Evolutionary conservation across 371 early-diverging fungal species (phyloP).

Genomic region (Zychaea mexicana): DNA sequence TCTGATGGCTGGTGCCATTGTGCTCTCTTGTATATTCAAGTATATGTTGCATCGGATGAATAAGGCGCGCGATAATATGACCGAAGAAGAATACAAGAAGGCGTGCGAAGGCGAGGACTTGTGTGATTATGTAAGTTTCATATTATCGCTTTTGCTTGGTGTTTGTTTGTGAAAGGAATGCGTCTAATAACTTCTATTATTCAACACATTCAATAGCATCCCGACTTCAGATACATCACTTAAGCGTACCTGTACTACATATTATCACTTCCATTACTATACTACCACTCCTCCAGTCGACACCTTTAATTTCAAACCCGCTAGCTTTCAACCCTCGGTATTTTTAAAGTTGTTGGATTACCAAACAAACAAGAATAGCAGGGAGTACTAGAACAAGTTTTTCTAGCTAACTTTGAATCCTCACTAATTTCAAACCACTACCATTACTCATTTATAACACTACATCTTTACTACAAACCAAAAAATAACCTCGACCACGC

Average conservation of each 20-base stretch:
- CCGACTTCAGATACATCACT: constrained; percentile 56
- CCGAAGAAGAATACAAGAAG: constrained; percentile 43
- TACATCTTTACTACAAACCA: too few species aligned
- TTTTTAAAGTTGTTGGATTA: too few species aligned
- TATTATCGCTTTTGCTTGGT: too few species aligned
- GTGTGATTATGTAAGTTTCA: constrained; percentile 44
- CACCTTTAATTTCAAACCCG: too few species aligned
- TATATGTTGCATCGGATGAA: constrained; percentile 24
- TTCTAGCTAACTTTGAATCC: too few species aligned
- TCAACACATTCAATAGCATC: constrained; percentile 31
- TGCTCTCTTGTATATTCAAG: constrained; percentile 48
- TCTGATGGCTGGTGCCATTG: constrained; percentile 44
- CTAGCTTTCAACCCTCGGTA: too few species aligned
- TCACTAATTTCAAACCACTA: too few species aligned
- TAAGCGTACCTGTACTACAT: constrained; percentile 18
- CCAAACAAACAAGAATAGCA: too few species aligned
- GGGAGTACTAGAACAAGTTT: too few species aligned
- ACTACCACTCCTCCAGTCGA: too few species aligned
- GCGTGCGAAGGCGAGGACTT: constrained; percentile 50
- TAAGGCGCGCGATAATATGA: constrained; percentile 13
- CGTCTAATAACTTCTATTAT: neutral
- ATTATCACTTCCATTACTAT: neutral
- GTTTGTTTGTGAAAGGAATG: neutral
- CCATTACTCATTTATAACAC: too few species aligned
- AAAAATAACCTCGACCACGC: too few species aligned